Conservation (phyloP, 2,329 filamentous ascomycete genomes). For the Pseudogymnoascus sp. region DNA sequence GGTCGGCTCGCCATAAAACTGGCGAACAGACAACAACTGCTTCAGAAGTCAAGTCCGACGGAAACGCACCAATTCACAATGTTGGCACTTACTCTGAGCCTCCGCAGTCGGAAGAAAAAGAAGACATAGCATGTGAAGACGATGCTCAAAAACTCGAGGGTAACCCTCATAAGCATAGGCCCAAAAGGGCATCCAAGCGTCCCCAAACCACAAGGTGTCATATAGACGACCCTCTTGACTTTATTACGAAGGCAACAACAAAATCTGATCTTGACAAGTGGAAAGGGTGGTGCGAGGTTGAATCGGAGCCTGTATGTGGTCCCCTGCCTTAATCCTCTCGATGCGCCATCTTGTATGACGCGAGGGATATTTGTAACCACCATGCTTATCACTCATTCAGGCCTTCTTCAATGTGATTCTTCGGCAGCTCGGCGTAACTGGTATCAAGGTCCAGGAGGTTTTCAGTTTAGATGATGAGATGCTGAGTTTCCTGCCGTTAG, state of each 20-base stretch:
- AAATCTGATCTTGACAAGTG: conserved; percentile 51
- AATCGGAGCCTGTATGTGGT: conserved; percentile 71
- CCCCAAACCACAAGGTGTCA: background rate
- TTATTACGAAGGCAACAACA: conserved; percentile 39
- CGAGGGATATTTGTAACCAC: conserved; percentile 2
- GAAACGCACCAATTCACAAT: background rate
- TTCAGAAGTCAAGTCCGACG: background rate
- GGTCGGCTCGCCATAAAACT: background rate
- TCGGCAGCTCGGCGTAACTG: conserved; percentile 65
- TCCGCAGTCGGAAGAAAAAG: background rate
- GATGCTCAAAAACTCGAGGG: background rate
- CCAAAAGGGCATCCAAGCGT: background rate
- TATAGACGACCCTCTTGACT: conserved; percentile 15
- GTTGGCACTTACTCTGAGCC: background rate
- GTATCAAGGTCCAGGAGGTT: conserved; percentile 70
- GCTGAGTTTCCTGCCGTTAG: conserved; percentile 56
- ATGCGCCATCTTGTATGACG: background rate
- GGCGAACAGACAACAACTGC: background rate
- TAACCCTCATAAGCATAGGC: background rate
- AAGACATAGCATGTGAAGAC: background rate
- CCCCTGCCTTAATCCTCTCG: background rate
- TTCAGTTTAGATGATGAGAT: conserved; percentile 62
- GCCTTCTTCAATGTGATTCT: conserved; percentile 83
- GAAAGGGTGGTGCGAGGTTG: conserved; percentile 74
- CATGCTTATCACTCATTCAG: conserved; percentile 35